phyloP scores from a whole-genome alignment of 768 basidiomycete species.

The Russula virescens region DNA sequence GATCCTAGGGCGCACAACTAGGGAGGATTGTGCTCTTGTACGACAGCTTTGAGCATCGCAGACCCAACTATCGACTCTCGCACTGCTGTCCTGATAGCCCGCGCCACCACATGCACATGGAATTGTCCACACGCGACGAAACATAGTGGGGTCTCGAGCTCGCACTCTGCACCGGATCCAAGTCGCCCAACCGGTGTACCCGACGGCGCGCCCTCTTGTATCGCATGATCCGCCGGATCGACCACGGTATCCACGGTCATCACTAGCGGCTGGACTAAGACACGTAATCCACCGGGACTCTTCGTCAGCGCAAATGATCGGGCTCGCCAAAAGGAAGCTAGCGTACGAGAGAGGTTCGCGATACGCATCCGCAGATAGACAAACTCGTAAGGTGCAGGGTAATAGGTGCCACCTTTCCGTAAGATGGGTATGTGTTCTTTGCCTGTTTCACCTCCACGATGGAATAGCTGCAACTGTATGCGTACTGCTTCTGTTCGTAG shows the following conservation, averaged over 20 bases:
- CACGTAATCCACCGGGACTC: not conserved
- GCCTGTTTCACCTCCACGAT: constrained; percentile 19
- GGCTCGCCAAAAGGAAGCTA: not conserved
- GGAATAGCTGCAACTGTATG: constrained; percentile 40
- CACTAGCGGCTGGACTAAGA: constrained; percentile 49
- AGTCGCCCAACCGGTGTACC: constrained; percentile 64
- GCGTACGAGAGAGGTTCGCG: constrained; percentile 64
- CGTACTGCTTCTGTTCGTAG: constrained; percentile 63
- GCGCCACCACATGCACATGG: constrained; percentile 38
- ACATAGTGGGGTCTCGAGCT: constrained; percentile 54
- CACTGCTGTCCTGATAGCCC: constrained; percentile 25
- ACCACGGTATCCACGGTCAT: constrained; percentile 50
- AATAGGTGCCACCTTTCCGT: constrained; percentile 39
- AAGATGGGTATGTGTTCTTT: constrained; percentile 23
- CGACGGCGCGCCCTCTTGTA: constrained; percentile 61
- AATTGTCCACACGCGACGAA: constrained; percentile 72
- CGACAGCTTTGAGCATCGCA: constrained; percentile 38
- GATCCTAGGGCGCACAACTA: constrained; percentile 4
- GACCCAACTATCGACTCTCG: constrained; percentile 30
- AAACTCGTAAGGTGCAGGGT: constrained; percentile 55
- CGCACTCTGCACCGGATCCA: constrained; percentile 44
- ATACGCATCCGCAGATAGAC: constrained; percentile 52
- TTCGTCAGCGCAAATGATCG: not conserved
- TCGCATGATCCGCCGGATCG: constrained; percentile 57
- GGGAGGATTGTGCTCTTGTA: constrained; percentile 24